Base-by-base conservation (phyloP, 805 yeast species). In the Maudiozyma saulgeensis region DNA sequence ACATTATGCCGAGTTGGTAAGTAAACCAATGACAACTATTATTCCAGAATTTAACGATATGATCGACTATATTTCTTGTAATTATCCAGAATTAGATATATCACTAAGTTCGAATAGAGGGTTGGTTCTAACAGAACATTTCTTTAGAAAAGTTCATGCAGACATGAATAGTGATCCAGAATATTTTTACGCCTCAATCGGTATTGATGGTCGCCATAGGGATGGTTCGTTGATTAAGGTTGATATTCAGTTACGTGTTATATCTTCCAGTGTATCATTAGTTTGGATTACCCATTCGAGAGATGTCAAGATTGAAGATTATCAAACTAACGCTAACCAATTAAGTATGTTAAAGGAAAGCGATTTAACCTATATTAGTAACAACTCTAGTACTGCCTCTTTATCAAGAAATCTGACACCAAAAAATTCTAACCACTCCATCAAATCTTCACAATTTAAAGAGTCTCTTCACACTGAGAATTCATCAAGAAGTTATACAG, bases 221-320 rank as follows among this genome's bases (percentile, higher is more conserved):
- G 90, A 85, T 66, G 96, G 96, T 0, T 71, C 78, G 23, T 47
- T 56, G 2, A 68, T 89, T 26, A 76, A 74, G 49, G 74, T 90
- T 39, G 97, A 90, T 67, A 78, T 87, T 13, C 97, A 90, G 65
- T 62, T 91, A 46, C 74, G 96, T 50, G 86, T 87, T 2, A 71
- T 86, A 31, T 75, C 78, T 19, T 59, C 70, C 13, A 80, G 78
- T 18, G 72, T 81, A 7, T 75, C 76, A 47, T 80, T 87, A 3
- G 66, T 90, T 19, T 91, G 97, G 97, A 76, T 91, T 11, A 87
- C 96, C 0, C 89, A 86, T 62, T 82, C 91, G 1, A 79, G 91
- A 57, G 68, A 64, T 50, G 67, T 62, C 25, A 64, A 62, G 3
- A 61, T 62, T 28, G 62, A 61, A 32, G 64, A 64, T 39, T 66